Base-by-base conservation (phyloP, 2,329 filamentous ascomycete species). In the Penicillium sp. region DNA sequence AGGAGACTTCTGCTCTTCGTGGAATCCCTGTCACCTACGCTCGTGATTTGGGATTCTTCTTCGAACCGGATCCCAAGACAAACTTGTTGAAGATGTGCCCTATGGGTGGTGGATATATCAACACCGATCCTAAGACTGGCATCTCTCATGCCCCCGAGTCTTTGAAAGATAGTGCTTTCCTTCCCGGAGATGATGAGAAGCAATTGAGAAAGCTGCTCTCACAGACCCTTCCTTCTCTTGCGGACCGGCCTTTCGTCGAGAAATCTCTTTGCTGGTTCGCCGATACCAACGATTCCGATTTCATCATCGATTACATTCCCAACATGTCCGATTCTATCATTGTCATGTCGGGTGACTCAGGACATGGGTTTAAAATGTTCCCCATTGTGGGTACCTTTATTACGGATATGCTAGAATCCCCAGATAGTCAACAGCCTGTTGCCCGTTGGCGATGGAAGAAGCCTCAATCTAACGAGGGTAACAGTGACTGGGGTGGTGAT, bases 41-140 rank as follows among this genome's bases (percentile, higher is more conserved):
- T 1, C 78, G 84, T 2, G 84, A 87, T 54, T 69, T 86, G 0
- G 84, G 84, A 0, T 87, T 87, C 72, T 83, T 85, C 68, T 87
- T 87, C 51, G 84, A 87, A 65, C 84, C 84, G 0, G 84, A 87
- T 56, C 79, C 76, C 0, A 74, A 76, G 54, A 85, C 83, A 0
- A 77, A 78, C 18, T 65, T 85, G 4, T 68, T 87, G 36, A 87
- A 87, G 68, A 61, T 87, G 8, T 86, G 83, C 58, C 81, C 82
- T 0, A 76, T 81, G 64, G 82, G 82, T 2, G 80, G 78, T 0
- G 84, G 83, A 0, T 84, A 75, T 55, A 73, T 76, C 43, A 81
- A 84, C 36, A 79, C 78, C 10, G 78, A 83, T 52, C 63, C 61
- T 1, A 63, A 59, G 45, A 67, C 40, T 39, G 77, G 65, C 18